Evolutionary conservation across 202 grass and related monocot species (phyloP).

Genomic region (Elaeis oleifera): DNA sequence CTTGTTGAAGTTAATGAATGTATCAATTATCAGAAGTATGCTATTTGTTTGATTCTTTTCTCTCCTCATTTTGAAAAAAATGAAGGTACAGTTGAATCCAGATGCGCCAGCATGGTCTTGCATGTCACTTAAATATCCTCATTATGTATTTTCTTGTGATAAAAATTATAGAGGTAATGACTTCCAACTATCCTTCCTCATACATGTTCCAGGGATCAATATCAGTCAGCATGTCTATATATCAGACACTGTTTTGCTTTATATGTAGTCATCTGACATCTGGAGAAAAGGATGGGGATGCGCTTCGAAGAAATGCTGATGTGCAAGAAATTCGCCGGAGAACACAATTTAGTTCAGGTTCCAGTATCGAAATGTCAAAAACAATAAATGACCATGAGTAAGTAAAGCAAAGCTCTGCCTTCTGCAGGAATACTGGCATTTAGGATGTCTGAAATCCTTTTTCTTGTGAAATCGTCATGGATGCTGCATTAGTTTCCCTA

Average conservation of each 20-base stretch:
- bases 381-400: constrained; percentile 87
- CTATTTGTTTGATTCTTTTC: no score
- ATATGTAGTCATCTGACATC: constrained; percentile 91
- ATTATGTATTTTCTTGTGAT: not conserved
- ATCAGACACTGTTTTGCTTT: constrained; percentile 89
- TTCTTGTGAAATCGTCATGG: no score
- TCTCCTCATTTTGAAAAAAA: no score
- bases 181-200: constrained; percentile 17
- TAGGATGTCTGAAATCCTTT: no score
- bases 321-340: constrained; percentile 87
- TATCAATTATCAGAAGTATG: no score
- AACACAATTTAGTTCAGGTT: constrained; percentile 70
- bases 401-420: constrained; percentile 25
- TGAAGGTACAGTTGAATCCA: no score
- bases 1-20: no score
- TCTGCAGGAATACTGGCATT: not conserved
- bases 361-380: constrained; percentile 45
- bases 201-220: constrained; percentile 75
- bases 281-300: constrained; percentile 81
- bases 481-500: no score
- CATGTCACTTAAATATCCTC: not conserved
- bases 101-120: no score
- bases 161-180: not conserved
- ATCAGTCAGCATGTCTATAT: constrained; percentile 97
- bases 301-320: constrained; percentile 79